These are phyloP conservation scores for Phytophthora fragariae DNA, from an alignment of 352 stramenopile species.

Conservation along the genomic window DNA sequence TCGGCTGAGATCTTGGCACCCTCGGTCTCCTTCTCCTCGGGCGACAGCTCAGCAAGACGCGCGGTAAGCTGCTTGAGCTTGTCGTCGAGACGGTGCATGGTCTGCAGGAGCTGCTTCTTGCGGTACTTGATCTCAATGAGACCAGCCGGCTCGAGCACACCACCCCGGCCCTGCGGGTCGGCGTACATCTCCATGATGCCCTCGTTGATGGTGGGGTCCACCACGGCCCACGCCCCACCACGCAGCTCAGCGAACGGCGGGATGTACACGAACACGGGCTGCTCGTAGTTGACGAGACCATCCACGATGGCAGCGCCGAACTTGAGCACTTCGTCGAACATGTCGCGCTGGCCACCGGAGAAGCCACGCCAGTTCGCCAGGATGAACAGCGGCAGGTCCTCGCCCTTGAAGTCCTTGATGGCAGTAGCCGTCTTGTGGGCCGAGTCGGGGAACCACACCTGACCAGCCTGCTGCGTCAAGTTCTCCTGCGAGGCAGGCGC, in stretches of 20 bases:
- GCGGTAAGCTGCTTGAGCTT: conserved; percentile 90
- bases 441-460: conserved; percentile 99
- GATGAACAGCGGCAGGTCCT: conserved; percentile 99
- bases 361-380: conserved; percentile 99
- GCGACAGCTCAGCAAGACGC: conserved; percentile 61
- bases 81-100: conserved; percentile 97
- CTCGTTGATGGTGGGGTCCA: conserved; percentile 99
- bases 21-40: conserved; percentile 59
- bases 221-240: conserved; percentile 99
- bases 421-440: conserved; percentile 99
- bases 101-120: conserved; percentile 96
- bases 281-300: conserved; percentile 98
- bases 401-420: conserved; percentile 99
- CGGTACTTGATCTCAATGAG: conserved; percentile 99
- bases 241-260: conserved; percentile 98
- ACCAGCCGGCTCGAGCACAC: conserved; percentile 99
- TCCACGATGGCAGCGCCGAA: conserved; percentile 99
- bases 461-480: conserved; percentile 97
- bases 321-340: conserved; percentile 99
- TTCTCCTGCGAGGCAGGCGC: conserved; percentile 97
- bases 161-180: conserved; percentile 92
- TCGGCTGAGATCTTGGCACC: conserved; percentile 82
- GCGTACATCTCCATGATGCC: conserved; percentile 99
- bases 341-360: conserved; percentile 99
- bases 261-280: conserved; percentile 99